phyloP scores from a whole-genome alignment of 257 asterid genomes.

The Solanum megistacrolobum region DNA sequence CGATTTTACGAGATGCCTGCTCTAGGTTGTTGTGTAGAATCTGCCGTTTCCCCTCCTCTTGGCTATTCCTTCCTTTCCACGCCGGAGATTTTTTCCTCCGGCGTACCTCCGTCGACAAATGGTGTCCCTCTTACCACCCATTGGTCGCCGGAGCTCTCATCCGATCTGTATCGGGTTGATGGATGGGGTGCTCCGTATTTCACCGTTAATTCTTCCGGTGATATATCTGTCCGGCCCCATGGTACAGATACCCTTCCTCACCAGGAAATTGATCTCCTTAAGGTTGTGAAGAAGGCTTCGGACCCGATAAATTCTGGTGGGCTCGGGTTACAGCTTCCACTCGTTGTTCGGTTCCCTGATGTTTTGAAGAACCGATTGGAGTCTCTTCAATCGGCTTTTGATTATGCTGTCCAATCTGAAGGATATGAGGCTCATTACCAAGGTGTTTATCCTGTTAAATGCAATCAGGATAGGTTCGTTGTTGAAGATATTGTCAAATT shows the following conservation, averaged over 20 bases:
- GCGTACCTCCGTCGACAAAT: constrained; percentile 23
- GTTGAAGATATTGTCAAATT: constrained; percentile 91
- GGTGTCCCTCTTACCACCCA: constrained; percentile 11
- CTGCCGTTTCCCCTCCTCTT: constrained; percentile 46
- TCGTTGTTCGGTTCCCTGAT: constrained; percentile 77
- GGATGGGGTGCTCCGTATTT: constrained; percentile 98
- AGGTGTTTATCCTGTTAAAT: constrained; percentile 93
- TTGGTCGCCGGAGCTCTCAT: constrained; percentile 68
- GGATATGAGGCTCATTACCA: constrained; percentile 75
- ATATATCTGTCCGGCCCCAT: constrained; percentile 57
- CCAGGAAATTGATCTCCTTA: constrained; percentile 84
- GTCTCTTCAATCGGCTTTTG: constrained; percentile 58
- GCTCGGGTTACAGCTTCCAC: constrained; percentile 74
- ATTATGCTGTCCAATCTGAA: constrained; percentile 50
- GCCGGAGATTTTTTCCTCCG: constrained; percentile 19
- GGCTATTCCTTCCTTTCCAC: constrained; percentile 51
- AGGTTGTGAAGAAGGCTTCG: constrained; percentile 79
- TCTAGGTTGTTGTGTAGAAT: constrained; percentile 66
- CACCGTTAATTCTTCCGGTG: constrained; percentile 64
- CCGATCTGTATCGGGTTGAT: constrained; percentile 60
- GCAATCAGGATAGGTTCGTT: constrained; percentile 80
- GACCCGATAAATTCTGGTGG: constrained; percentile 62
- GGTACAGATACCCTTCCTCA: constrained; percentile 58
- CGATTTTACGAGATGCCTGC: constrained; percentile 64
- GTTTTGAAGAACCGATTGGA: constrained; percentile 70